phyloP scores from a whole-genome alignment of 2,329 filamentous ascomycete genomes.

The Pseudocercospora eumusae region DNA sequence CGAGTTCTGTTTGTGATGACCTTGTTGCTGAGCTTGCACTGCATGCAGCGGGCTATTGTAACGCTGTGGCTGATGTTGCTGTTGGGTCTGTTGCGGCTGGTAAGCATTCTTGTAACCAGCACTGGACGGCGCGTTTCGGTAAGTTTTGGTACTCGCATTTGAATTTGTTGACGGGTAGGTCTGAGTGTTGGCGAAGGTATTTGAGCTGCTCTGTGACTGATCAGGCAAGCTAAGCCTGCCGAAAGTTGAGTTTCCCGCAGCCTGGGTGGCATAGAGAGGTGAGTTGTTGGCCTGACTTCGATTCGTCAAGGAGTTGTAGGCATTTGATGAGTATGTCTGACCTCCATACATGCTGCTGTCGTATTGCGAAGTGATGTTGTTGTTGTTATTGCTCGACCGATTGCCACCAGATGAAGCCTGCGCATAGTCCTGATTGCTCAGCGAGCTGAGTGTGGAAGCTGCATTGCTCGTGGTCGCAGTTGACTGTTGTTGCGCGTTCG shows the following conservation, averaged over 20 bases:
- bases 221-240: conserved; percentile 31
- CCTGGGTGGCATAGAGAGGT: conserved; percentile 31
- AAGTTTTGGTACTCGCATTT: conserved; percentile 23
- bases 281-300: conserved; percentile 32
- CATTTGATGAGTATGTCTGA: conserved; percentile 16
- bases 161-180: conserved; percentile 17
- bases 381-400: conserved; percentile 14
- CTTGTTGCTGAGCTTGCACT: conserved; percentile 34
- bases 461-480: conserved; percentile 23
- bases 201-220: conserved; percentile 26
- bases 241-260: conserved; percentile 26
- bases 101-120: conserved; percentile 28
- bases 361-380: conserved; percentile 22
- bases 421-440: conserved; percentile 29
- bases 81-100: conserved; percentile 25
- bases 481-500: conserved; percentile 21
- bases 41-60: conserved; percentile 38
- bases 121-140: conserved; percentile 30
- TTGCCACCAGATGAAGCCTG: conserved; percentile 23
- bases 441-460: conserved; percentile 31
- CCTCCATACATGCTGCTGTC: conserved; percentile 22
- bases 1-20: conserved; percentile 30
- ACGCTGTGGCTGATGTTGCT: conserved; percentile 31
- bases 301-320: conserved; percentile 24
- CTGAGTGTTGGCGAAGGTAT: conserved; percentile 21